A percentile compares a stretch with the other conserved stretches of the same genome.
Evolutionary conservation across 331 rosid species (phyloP).

Genomic region (Erythrophleum ivorense): DNA sequence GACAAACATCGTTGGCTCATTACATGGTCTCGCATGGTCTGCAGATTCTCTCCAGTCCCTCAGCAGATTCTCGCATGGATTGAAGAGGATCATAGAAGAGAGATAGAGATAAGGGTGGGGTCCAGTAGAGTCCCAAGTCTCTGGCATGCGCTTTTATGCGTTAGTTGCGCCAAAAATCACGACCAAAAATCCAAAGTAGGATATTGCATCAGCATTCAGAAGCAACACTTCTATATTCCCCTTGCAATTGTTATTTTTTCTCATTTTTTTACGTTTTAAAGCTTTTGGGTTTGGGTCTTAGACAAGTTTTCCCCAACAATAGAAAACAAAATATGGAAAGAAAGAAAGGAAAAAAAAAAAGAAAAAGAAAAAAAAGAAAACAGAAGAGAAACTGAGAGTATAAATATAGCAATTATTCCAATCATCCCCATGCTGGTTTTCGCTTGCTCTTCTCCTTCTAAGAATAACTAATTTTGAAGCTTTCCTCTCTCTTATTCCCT

Average conservation of each 20-base stretch:
- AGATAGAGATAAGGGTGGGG: no score
- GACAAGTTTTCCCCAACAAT: neutral
- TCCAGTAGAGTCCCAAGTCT: no score
- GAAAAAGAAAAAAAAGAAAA: neutral
- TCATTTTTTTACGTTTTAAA: neutral
- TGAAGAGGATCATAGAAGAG: no score
- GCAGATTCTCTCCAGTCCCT: no score
- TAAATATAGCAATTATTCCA: conserved; percentile 70
- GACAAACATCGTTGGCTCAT: neutral
- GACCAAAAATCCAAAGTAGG: conserved; percentile 35
- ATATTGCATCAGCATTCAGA: conserved; percentile 39
- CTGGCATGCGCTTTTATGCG: conserved; percentile 34
- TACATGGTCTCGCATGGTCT: neutral
- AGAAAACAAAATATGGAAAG: neutral
- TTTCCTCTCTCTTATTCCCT: conserved; percentile 28
- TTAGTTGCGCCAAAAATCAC: conserved; percentile 63
- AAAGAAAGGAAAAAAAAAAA: neutral
- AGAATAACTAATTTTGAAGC: conserved; percentile 59
- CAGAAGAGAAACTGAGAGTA: conserved; percentile 37
- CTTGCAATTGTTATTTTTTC: neutral
- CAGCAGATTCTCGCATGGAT: no score
- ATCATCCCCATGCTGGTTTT: conserved; percentile 44
- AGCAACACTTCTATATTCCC: neutral
- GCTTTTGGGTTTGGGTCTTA: neutral
- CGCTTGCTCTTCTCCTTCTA: conserved; percentile 45